Percentiles rank a stretch among this genome's conserved stretches.
These are phyloP conservation scores for Pugionium cornutum DNA, from an alignment of 345 rosid species.

Conservation along the genomic window DNA sequence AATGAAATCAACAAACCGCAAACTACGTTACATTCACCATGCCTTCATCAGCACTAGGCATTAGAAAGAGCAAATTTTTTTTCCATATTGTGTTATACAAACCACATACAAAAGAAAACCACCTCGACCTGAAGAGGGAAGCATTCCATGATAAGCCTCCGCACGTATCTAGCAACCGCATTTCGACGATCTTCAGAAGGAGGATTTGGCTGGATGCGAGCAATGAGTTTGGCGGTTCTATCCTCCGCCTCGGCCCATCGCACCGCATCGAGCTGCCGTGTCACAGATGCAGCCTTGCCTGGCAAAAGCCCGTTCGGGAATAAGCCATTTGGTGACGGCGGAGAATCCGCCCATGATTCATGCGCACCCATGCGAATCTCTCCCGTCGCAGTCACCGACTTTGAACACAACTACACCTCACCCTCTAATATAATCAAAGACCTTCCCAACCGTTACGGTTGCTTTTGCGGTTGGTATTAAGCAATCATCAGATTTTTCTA, in stretches of 20 bases:
- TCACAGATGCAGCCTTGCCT: conserved; percentile 67
- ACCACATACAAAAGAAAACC: not conserved
- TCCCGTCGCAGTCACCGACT: conserved; percentile 24
- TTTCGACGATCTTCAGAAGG: conserved; percentile 81
- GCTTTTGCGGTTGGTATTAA: conserved; percentile 18
- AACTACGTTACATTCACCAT: not conserved
- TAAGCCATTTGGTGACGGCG: conserved; percentile 62
- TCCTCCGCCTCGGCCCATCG: conserved; percentile 90
- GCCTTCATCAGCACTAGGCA: conserved; percentile 9
- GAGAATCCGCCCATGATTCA: conserved; percentile 70
- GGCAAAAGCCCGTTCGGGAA: conserved; percentile 82
- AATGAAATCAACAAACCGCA: not conserved
- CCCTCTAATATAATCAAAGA: conserved; percentile 22
- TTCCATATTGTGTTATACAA: not conserved
- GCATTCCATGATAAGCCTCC: conserved; percentile 73
- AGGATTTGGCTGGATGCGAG: conserved; percentile 78
- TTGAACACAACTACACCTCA: conserved; percentile 15
- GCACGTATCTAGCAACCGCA: conserved; percentile 82
- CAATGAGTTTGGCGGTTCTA: conserved; percentile 77
- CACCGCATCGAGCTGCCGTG: conserved; percentile 54
- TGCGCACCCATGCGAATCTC: conserved; percentile 82
- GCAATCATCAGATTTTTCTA: conserved; percentile 28
- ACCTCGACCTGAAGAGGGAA: conserved; percentile 68
- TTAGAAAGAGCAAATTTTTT: not conserved
- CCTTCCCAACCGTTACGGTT: conserved; percentile 24